Evolutionary conservation across 108 stramenopile genomes (phyloP).

Genomic region (Fragilaria crotonensis): DNA sequence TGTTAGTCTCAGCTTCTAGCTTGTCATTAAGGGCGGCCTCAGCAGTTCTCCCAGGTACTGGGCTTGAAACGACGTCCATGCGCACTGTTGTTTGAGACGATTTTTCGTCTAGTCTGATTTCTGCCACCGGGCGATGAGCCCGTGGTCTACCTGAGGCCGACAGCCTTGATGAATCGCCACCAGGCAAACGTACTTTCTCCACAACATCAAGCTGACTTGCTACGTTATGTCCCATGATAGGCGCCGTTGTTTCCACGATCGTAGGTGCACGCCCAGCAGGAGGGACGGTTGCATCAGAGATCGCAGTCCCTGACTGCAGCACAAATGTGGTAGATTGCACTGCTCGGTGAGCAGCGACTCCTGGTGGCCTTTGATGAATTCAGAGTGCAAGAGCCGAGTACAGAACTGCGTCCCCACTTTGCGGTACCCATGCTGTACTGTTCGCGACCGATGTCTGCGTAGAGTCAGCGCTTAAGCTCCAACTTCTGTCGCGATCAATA

Average conservation of each 20-base stretch:
- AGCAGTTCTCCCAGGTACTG: background rate
- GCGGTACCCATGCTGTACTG: slow-evolving; percentile 32
- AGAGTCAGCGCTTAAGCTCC: background rate
- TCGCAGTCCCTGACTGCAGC: background rate
- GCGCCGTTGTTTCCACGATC: background rate
- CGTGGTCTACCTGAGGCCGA: too few species aligned
- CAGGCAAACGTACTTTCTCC: background rate
- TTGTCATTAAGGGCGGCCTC: background rate
- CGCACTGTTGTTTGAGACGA: background rate
- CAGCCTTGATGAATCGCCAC: background rate
- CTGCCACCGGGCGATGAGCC: too few species aligned
- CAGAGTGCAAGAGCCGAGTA: slow-evolving; percentile 30
- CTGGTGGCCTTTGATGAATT: slow-evolving; percentile 32
- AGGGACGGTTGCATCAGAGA: background rate
- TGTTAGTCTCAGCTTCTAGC: background rate
- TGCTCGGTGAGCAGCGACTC: slow-evolving; percentile 20
- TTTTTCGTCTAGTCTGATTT: too few species aligned
- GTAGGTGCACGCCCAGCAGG: background rate
- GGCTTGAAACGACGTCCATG: background rate
- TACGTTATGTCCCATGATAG: background rate
- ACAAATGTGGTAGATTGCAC: slow-evolving; percentile 19
- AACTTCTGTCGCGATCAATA: slow-evolving; percentile 2
- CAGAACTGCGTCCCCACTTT: slow-evolving; percentile 36
- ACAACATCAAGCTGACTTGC: background rate
- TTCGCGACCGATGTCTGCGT: background rate